Evolutionary conservation across 129 eudicot genomes (phyloP).

Genomic region (Cynara cardunculus): DNA sequence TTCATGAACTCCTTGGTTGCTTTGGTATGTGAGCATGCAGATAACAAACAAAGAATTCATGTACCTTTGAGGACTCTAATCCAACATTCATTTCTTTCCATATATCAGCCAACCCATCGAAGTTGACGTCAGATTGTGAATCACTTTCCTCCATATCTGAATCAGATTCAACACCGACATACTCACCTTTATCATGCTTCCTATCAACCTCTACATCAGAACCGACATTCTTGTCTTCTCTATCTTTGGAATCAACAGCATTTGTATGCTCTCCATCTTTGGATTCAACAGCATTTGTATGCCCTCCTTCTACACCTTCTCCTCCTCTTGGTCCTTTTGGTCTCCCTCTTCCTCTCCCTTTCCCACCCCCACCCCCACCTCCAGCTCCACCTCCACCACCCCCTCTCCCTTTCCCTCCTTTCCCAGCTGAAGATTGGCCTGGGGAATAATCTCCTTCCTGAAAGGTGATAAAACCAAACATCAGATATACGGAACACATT

Average conservation of each 20-base stretch:
- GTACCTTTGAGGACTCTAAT: constrained; percentile 77
- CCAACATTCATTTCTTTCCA: constrained; percentile 86
- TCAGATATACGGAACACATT: not conserved
- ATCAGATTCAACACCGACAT: constrained; percentile 45
- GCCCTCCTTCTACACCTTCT: constrained; percentile 13
- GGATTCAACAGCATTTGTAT: not conserved
- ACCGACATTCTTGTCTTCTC: constrained; percentile 33
- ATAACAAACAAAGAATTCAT: constrained; percentile 1
- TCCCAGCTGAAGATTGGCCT: constrained; percentile 25
- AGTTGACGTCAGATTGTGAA: constrained; percentile 31
- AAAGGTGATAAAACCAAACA: constrained; percentile 24
- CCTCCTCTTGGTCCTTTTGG: not conserved
- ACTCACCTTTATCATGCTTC: constrained; percentile 30
- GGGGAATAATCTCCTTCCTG: constrained; percentile 46
- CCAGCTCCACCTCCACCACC: constrained; percentile 14
- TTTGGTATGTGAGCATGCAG: constrained; percentile 12
- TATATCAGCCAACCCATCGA: constrained; percentile 69
- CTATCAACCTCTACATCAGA: constrained; percentile 37
- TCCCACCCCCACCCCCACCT: not conserved
- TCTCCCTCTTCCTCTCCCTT: constrained; percentile 16
- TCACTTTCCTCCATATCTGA: constrained; percentile 36
- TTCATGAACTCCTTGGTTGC: not conserved
- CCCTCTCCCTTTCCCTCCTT: not conserved
- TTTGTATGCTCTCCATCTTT: constrained; percentile 16
- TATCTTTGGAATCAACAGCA: constrained; percentile 26